phyloP scores from a whole-genome alignment of 768 basidiomycete species.

The Suillus discolor region DNA sequence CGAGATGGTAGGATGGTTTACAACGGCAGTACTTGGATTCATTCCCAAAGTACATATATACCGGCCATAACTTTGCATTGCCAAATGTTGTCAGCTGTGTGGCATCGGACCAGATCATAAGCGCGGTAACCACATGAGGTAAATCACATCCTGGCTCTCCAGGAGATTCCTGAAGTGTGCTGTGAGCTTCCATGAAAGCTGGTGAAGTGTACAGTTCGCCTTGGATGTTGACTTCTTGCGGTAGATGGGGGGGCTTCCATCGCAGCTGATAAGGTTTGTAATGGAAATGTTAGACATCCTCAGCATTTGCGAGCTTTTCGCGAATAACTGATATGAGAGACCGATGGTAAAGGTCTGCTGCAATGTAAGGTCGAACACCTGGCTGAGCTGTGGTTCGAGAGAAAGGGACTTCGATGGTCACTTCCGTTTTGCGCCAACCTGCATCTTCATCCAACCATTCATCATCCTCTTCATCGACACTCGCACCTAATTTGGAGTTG shows the following conservation, averaged over 20 bases:
- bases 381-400: not conserved
- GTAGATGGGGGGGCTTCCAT: not conserved
- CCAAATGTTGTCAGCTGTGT: constrained; percentile 26
- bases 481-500: no score
- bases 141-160: constrained; percentile 19
- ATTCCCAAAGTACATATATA: constrained; percentile 25
- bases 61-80: constrained; percentile 23
- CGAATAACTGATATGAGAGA: not conserved
- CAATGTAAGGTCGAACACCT: not conserved
- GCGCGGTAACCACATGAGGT: constrained; percentile 9
- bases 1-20: constrained; percentile 12
- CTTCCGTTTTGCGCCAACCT: not conserved
- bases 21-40: constrained; percentile 26
- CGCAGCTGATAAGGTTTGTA: not conserved
- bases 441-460: not conserved
- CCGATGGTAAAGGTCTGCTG: not conserved
- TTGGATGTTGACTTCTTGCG: not conserved
- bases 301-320: not conserved
- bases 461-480: no score
- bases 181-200: constrained; percentile 9
- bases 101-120: constrained; percentile 25
- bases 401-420: not conserved
- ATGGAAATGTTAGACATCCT: not conserved
- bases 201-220: not conserved
- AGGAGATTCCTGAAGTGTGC: constrained; percentile 19